A percentile compares a stretch with the other conserved stretches of the same genome.
These are phyloP conservation scores for Moelleriella libera DNA, from an alignment of 2,329 filamentous ascomycete species.

Conservation along the genomic window DNA sequence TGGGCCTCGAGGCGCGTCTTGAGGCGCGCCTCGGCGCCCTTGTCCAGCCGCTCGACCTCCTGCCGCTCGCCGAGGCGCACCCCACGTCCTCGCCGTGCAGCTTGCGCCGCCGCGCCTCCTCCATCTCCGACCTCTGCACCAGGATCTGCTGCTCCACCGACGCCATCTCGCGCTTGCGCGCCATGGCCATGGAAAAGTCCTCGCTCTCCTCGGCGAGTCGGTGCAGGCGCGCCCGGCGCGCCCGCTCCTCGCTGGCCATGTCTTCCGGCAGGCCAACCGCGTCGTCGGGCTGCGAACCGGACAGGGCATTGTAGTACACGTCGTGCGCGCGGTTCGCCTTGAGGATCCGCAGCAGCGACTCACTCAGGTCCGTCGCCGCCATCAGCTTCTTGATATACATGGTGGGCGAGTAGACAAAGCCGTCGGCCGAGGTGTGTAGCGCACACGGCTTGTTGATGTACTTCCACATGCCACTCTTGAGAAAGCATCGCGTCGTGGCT, in stretches of 20 bases:
- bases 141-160: constrained; percentile 35
- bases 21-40: constrained; percentile 28
- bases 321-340: constrained; percentile 37
- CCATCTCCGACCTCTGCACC: constrained; percentile 32
- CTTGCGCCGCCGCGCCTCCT: constrained; percentile 34
- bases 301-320: constrained; percentile 35
- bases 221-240: constrained; percentile 30
- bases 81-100: constrained; percentile 29
- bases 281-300: constrained; percentile 37
- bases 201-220: constrained; percentile 31
- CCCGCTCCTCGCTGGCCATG: constrained; percentile 33
- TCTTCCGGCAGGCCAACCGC: constrained; percentile 37
- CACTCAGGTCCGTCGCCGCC: constrained; percentile 20
- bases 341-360: constrained; percentile 32
- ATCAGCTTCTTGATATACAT: constrained; percentile 43
- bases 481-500: constrained; percentile 38
- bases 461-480: constrained; percentile 53
- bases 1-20: constrained; percentile 33
- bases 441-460: constrained; percentile 47
- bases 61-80: constrained; percentile 34
- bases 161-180: constrained; percentile 36
- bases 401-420: constrained; percentile 47
- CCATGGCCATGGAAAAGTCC: constrained; percentile 32
- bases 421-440: constrained; percentile 31
- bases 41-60: constrained; percentile 34